Evolutionary conservation across 495 filamentous ascomycete species (phyloP).

Genomic region (Neurospora intermedia): DNA sequence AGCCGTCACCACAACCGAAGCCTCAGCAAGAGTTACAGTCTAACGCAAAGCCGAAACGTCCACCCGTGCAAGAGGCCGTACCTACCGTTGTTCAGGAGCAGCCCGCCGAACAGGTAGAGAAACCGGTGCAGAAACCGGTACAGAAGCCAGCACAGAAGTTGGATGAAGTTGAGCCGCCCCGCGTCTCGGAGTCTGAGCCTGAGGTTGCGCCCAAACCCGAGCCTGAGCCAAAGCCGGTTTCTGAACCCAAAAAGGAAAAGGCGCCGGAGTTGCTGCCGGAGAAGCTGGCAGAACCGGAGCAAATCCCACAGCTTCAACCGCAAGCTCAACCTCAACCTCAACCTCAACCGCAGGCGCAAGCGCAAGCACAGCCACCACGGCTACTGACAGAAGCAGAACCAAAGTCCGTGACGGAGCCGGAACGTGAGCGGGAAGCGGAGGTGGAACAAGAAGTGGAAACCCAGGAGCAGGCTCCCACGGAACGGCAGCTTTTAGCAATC

Average conservation of each 20-base stretch:
- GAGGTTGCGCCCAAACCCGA: not conserved
- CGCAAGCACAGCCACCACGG: not conserved
- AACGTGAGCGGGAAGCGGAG: not conserved
- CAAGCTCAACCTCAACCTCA: not conserved
- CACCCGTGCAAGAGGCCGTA: not conserved
- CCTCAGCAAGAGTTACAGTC: not conserved
- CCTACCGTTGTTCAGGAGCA: not conserved
- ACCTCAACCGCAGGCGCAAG: not conserved
- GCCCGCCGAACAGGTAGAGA: not conserved
- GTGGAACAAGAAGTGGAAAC: constrained; percentile 7
- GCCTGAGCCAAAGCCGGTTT: not conserved
- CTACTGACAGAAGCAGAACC: not conserved
- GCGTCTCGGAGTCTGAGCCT: not conserved
- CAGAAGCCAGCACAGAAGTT: not conserved
- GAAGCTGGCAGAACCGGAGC: not conserved
- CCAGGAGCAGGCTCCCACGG: not conserved
- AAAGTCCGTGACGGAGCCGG: not conserved
- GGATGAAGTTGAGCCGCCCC: not conserved
- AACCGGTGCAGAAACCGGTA: not conserved
- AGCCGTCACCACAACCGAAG: not conserved
- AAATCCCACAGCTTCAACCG: not conserved
- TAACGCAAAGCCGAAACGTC: not conserved
- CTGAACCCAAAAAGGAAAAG: not conserved
- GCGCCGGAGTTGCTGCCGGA: not conserved
- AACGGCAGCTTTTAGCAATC: constrained; percentile 18